Evolutionary conservation across 768 basidiomycete genomes (phyloP).

Genomic region (Xerocomus brunneocitrinus): DNA sequence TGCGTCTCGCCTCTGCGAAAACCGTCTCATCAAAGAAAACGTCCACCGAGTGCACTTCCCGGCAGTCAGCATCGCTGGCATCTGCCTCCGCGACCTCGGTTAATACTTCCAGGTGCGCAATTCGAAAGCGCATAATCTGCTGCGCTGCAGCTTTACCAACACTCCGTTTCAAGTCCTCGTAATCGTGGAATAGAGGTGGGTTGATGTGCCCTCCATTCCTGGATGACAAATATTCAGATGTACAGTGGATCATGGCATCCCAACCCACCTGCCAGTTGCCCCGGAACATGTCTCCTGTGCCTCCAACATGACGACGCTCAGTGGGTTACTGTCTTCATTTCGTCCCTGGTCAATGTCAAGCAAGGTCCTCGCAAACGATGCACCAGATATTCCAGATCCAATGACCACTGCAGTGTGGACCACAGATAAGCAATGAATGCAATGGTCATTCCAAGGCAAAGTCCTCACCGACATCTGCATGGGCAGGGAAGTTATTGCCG

Average conservation of each 20-base stretch:
- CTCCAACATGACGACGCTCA: slow-evolving; percentile 53
- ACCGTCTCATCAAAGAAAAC: slow-evolving; percentile 29
- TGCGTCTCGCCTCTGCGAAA: slow-evolving; percentile 38
- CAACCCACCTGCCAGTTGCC: slow-evolving; percentile 45
- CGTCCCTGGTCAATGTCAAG: slow-evolving; percentile 28
- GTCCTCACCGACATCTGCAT: slow-evolving; percentile 51
- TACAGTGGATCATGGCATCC: not conserved
- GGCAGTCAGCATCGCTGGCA: slow-evolving; percentile 23
- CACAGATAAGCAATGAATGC: not conserved
- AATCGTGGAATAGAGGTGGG: slow-evolving; percentile 45
- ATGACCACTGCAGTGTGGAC: slow-evolving; percentile 37
- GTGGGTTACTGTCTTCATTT: slow-evolving; percentile 10
- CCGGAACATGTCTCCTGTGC: slow-evolving; percentile 55
- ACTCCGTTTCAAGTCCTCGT: slow-evolving; percentile 33
- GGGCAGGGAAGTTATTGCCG: slow-evolving; percentile 32
- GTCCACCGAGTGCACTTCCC: slow-evolving; percentile 32
- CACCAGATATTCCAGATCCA: slow-evolving; percentile 51
- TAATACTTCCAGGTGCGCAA: slow-evolving; percentile 34
- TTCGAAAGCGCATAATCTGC: slow-evolving; percentile 38
- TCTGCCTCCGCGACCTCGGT: slow-evolving; percentile 30
- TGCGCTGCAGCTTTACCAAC: slow-evolving; percentile 38
- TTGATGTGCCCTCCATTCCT: slow-evolving; percentile 53
- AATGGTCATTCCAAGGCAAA: not conserved
- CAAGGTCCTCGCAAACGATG: slow-evolving; percentile 39
- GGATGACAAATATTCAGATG: not conserved